A percentile compares a stretch with the other conserved stretches of the same genome.
Conservation (phyloP, 306 rosid species). For the Trichosanthes cucumerina region DNA sequence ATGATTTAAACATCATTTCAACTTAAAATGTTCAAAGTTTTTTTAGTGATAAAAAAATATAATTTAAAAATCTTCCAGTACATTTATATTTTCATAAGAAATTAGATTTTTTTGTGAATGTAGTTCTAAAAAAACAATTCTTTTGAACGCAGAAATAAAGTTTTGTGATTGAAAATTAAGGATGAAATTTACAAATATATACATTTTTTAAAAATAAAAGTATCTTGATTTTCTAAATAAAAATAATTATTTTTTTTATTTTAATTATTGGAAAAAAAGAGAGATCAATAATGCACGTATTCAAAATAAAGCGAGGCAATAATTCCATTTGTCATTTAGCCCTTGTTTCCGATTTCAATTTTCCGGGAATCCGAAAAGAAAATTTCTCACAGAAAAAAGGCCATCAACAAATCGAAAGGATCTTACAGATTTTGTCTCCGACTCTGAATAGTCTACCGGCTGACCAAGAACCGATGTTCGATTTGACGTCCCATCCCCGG, state of each 20-base stretch:
- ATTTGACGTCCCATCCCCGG: slow-evolving; percentile 68
- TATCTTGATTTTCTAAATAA: no score
- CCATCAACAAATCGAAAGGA: not conserved
- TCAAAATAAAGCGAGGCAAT: not conserved
- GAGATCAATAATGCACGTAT: not conserved
- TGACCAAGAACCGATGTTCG: slow-evolving; percentile 57
- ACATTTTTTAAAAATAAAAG: no score
- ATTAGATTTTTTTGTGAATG: not conserved
- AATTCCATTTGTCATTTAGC: not conserved
- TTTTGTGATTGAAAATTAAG: not conserved
- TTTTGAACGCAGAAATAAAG: no score
- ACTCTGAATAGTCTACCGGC: slow-evolving; percentile 38
- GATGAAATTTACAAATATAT: not conserved
- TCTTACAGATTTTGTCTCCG: slow-evolving; percentile 75
- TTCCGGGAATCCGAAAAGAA: not conserved
- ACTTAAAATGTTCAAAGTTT: no score
- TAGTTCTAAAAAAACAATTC: no score
- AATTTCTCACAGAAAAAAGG: not conserved
- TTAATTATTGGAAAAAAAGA: no score
- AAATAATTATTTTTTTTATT: no score
- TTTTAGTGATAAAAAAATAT: no score
- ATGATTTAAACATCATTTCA: no score
- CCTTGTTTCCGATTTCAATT: not conserved
- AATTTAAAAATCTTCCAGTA: not conserved
- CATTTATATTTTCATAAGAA: not conserved